Conservation (phyloP, 1,284 basidiomycete genomes). For the Boletus sp. region DNA sequence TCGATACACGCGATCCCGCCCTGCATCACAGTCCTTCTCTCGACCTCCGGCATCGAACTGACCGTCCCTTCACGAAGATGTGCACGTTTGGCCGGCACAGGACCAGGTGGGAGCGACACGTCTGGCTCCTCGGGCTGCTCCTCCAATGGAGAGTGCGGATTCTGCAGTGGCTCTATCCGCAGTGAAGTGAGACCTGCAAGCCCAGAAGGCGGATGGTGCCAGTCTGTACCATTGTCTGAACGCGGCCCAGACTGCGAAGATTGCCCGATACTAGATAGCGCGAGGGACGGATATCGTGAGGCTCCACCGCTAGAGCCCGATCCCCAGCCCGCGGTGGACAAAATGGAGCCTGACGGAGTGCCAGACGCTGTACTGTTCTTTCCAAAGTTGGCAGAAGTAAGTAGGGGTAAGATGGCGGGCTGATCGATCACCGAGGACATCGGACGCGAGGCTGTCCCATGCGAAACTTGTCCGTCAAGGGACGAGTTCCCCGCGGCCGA, state of each 20-base stretch:
- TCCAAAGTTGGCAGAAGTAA: slow-evolving; percentile 30
- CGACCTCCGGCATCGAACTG: slow-evolving; percentile 25
- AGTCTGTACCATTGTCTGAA: slow-evolving; percentile 22
- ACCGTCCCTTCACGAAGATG: slow-evolving; percentile 21
- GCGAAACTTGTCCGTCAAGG: slow-evolving; percentile 15
- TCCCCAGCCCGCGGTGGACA: slow-evolving; percentile 12
- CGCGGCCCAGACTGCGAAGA: slow-evolving; percentile 12
- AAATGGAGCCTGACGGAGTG: slow-evolving; percentile 14
- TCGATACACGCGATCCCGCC: slow-evolving; percentile 31
- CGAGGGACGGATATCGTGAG: slow-evolving; percentile 33
- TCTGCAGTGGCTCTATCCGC: slow-evolving; percentile 13
- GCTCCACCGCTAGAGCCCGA: slow-evolving; percentile 18
- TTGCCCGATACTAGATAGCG: slow-evolving; percentile 18
- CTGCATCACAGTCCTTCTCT: slow-evolving; percentile 20
- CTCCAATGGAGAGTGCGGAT: slow-evolving; percentile 27
- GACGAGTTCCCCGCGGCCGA: slow-evolving; percentile 10
- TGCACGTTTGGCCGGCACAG: slow-evolving; percentile 13
- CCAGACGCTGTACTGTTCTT: slow-evolving; percentile 12
- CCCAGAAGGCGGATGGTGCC: slow-evolving; percentile 26
- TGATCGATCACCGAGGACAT: slow-evolving; percentile 5
- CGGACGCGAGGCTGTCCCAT: slow-evolving; percentile 9
- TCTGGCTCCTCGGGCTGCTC: neutral
- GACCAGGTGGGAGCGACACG: neutral
- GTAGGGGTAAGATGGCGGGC: slow-evolving; percentile 17
- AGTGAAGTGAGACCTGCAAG: slow-evolving; percentile 21